These are phyloP conservation scores for Yarrowia galli DNA, from an alignment of 1,139 yeast species.

Conservation along the genomic window DNA sequence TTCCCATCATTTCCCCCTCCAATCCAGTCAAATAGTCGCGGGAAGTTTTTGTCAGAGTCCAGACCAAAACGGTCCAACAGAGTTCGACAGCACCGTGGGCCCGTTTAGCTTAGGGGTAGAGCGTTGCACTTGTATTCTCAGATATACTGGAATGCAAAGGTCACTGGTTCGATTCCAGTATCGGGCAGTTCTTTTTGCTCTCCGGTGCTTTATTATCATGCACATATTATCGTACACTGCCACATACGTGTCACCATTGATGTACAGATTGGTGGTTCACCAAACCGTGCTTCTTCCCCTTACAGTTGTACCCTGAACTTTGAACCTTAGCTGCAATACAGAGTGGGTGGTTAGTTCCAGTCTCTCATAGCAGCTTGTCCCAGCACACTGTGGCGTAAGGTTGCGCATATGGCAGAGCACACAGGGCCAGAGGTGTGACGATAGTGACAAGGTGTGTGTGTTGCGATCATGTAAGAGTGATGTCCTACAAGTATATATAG, in stretches of 20 bases:
- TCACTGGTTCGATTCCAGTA: constrained; percentile 39
- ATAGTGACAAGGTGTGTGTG: no score
- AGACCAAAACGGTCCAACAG: not conserved
- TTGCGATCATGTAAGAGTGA: no score
- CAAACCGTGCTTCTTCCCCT: no score
- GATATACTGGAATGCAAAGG: constrained; percentile 12
- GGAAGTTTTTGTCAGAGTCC: not conserved
- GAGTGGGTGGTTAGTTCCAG: not conserved
- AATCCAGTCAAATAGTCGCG: not conserved
- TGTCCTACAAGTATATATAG: no score
- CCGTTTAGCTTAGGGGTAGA: constrained; percentile 39
- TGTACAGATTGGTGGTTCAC: no score
- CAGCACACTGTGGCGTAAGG: constrained; percentile 32
- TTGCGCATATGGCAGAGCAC: not conserved
- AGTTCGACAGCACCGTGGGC: not conserved
- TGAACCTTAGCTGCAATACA: no score
- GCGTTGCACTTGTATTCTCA: constrained; percentile 34
- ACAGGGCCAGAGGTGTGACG: no score
- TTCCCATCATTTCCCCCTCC: not conserved
- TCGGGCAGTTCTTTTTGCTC: constrained; percentile 22
- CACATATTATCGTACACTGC: no score
- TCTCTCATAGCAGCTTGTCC: not conserved
- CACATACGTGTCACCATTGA: not conserved
- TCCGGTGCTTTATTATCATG: no score
- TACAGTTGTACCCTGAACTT: not conserved